Base-by-base conservation (phyloP, 345 rosid species). In the Linum lewisii region DNA sequence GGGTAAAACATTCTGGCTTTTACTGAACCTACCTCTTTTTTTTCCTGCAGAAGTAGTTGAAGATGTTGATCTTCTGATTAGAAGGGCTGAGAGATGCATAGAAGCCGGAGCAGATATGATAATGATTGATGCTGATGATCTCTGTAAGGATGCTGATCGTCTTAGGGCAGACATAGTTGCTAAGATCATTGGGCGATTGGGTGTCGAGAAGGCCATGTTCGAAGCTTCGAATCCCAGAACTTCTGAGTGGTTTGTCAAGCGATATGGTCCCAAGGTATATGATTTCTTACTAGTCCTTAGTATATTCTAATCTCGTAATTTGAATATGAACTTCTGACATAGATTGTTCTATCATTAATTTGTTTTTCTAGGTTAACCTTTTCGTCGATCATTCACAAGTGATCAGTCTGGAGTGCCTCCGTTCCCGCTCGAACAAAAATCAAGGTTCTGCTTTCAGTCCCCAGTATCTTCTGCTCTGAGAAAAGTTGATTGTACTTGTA, bases 61-160 rank as follows among this genome's bases (percentile, higher is more conserved):
- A 68, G 97, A 92, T 67, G 87, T 82, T 6, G 81, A 83, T 76
- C 91, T 88, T 42, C 63, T 92, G 78, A 81, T 92, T 54, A 78
- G 91, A 73, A 92, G 76, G 79, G 98, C 97, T 14, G 97, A 88
- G 75, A 84, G 98, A 71, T 88, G 98, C 78, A 77, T 92, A 56
- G 91, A 84, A 72, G 98, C 95, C 29, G 95, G 98, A 32, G 97
- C 95, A 57, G 97, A 88, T 70, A 86, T 79, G 75, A 88, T 88
- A 57, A 86, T 88, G 97, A 84, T 92, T 13, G 98, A 92, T 54
- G 88, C 89, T 19, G 98, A 88, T 70, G 98, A 83, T 73, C 71
- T 86, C 66, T 83, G 97, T 75, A 70, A 75, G 72, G 82, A 88
- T 15, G 73, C 81, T 10, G 91, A 82, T 34, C 72, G 87, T 51